Percentiles rank a stretch among this genome's conserved stretches.
phyloP scores from a whole-genome alignment of 2,329 filamentous ascomycete species.

The Colletotrichum trifolii region DNA sequence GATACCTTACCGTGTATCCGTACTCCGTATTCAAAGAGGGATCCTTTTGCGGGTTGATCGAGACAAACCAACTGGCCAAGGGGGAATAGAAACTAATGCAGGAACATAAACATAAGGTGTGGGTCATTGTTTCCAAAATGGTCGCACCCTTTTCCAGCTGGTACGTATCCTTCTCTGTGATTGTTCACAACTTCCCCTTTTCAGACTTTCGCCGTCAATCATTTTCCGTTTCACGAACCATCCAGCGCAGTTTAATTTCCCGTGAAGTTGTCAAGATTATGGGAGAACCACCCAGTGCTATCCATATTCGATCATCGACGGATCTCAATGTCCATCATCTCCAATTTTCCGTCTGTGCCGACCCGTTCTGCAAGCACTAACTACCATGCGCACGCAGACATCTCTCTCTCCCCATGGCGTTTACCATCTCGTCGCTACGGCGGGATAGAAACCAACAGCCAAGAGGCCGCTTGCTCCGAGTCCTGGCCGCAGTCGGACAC shows the following conservation, averaged over 20 bases:
- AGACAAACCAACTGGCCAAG: no score
- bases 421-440: no score
- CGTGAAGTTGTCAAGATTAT: slow-evolving; percentile 13
- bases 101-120: slow-evolving; percentile 26
- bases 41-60: no score
- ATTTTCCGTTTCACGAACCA: slow-evolving; percentile 19
- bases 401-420: no score
- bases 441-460: no score
- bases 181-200: slow-evolving; percentile 29
- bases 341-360: slow-evolving; percentile 3
- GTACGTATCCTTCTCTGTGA: slow-evolving; percentile 12
- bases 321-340: slow-evolving; percentile 9
- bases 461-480: no score
- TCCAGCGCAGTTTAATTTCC: slow-evolving; percentile 33
- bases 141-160: not conserved
- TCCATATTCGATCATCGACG: slow-evolving; percentile 6
- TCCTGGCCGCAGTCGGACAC: no score
- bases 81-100: slow-evolving; percentile 22
- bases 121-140: slow-evolving; percentile 24
- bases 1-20: no score
- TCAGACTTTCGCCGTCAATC: slow-evolving; percentile 20
- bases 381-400: no score
- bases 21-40: no score
- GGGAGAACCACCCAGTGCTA: slow-evolving; percentile 23
- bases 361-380: no score